Evolutionary conservation across 257 asterid genomes (phyloP).

Genomic region (Apocynum venetum): DNA sequence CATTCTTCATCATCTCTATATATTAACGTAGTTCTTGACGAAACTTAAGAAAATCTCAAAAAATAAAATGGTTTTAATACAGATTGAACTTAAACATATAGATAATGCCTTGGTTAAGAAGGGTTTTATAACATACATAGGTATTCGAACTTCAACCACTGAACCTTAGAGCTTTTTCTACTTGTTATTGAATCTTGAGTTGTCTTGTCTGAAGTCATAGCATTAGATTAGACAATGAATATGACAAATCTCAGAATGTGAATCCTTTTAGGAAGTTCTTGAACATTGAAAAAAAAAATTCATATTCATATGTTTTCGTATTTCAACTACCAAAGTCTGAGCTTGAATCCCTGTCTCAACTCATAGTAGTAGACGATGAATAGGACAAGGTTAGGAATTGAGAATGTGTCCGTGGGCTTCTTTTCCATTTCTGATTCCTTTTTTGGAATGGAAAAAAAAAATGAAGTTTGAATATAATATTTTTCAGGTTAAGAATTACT

Average conservation of each 20-base stretch:
- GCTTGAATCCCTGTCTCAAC: neutral
- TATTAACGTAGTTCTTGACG: too few relatives aligned
- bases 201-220: neutral
- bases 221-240: neutral
- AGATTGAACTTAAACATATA: too few relatives aligned
- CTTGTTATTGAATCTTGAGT: neutral
- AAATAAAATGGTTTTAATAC: too few relatives aligned
- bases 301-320: neutral
- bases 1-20: too few relatives aligned
- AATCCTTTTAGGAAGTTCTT: neutral
- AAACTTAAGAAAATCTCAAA: too few relatives aligned
- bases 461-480: too few relatives aligned
- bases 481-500: too few relatives aligned
- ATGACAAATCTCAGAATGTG: neutral
- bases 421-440: neutral
- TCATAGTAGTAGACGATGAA: slow-evolving; percentile 1
- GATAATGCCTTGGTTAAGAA: neutral
- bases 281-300: neutral
- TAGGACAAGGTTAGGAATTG: slow-evolving; percentile 1
- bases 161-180: neutral
- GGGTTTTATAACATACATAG: neutral
- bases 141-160: neutral
- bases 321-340: neutral
- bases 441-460: too few relatives aligned
- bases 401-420: neutral